phyloP scores from a whole-genome alignment of 768 basidiomycete genomes.

The Suillus sp. region DNA sequence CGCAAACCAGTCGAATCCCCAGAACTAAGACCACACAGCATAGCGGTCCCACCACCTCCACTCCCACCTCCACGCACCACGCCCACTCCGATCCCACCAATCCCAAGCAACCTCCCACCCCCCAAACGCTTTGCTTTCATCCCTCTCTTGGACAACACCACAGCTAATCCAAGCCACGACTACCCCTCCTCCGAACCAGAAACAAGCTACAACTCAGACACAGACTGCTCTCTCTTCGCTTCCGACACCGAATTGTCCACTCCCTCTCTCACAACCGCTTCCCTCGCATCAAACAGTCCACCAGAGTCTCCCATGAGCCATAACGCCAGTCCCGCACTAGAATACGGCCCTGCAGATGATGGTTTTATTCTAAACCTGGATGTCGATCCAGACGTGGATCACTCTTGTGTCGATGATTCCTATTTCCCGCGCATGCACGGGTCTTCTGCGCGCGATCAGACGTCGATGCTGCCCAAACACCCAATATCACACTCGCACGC shows the following conservation, averaged over 20 bases:
- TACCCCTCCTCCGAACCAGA: background rate
- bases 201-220: slow-evolving; percentile 7
- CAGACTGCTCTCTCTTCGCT: slow-evolving; percentile 13
- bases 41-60: slow-evolving; percentile 18
- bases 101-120: slow-evolving; percentile 13
- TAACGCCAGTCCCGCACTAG: background rate
- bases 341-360: background rate
- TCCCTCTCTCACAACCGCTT: slow-evolving; percentile 19
- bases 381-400: slow-evolving; percentile 15
- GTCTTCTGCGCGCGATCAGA: background rate
- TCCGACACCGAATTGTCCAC: slow-evolving; percentile 18
- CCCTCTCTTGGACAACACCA: slow-evolving; percentile 16
- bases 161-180: background rate
- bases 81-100: background rate
- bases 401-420: background rate
- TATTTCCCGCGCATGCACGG: slow-evolving; percentile 11
- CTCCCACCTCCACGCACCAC: slow-evolving; percentile 3
- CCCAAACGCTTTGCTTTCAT: slow-evolving; percentile 18
- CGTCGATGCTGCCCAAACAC: background rate
- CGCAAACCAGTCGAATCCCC: background rate
- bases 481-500: slow-evolving; percentile 12
- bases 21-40: slow-evolving; percentile 15
- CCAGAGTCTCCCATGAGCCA: slow-evolving; percentile 11
- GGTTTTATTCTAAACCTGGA: slow-evolving; percentile 16
- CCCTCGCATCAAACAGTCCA: slow-evolving; percentile 17